These are phyloP conservation scores for Alloteropsis angusta DNA, from an alignment of 202 grass and related monocot genomes.

Conservation along the genomic window DNA sequence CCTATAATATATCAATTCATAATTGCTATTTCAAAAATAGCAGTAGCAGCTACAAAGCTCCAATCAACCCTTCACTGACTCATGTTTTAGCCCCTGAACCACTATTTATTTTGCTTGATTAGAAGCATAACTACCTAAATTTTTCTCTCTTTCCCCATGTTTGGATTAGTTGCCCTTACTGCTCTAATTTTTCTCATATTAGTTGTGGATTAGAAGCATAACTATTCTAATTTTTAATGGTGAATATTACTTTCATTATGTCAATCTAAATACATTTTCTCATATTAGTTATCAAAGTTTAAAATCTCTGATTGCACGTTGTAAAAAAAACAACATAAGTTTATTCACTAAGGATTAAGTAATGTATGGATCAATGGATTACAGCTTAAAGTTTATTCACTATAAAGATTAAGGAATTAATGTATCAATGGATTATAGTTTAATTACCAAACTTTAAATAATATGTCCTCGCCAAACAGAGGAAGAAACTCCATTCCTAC, in stretches of 20 bases:
- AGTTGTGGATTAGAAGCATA: too few species aligned
- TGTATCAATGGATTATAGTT: too few species aligned
- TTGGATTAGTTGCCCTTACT: slow-evolving; percentile 80
- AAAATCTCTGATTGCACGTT: background rate
- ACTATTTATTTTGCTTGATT: background rate
- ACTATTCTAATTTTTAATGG: too few species aligned
- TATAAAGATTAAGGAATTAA: too few species aligned
- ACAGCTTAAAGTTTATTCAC: too few species aligned
- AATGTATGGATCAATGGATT: too few species aligned
- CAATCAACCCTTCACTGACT: background rate
- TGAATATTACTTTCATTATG: background rate
- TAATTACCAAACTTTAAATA: background rate
- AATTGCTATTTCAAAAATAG: too few species aligned
- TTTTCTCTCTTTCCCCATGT: slow-evolving; percentile 20
- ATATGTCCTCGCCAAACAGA: background rate
- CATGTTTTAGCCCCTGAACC: background rate
- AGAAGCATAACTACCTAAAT: background rate
- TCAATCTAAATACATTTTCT: background rate
- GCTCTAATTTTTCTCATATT: too few species aligned
- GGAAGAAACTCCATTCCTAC: too few species aligned
- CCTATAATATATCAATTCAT: too few species aligned
- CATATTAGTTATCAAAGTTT: background rate
- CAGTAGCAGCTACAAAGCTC: background rate
- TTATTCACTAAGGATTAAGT: too few species aligned
- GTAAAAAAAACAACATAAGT: too few species aligned